Conservation (phyloP, 2,329 filamentous ascomycete genomes). For the Penicillium sp. region DNA sequence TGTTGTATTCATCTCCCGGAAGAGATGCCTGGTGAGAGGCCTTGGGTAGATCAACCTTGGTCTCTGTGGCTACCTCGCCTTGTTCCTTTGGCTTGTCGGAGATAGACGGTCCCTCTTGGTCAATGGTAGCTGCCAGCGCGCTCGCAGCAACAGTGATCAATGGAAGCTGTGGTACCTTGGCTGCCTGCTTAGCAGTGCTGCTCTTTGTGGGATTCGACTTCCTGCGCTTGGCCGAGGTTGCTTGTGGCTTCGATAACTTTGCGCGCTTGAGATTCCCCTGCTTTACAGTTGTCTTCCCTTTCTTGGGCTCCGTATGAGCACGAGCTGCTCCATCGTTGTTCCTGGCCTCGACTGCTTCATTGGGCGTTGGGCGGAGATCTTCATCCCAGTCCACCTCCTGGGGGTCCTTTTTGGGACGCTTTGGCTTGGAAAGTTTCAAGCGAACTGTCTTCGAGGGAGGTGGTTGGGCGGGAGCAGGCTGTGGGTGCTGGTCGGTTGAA, state of each 20-base stretch:
- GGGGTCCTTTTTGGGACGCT: constrained; percentile 16
- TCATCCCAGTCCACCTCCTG: constrained; percentile 35
- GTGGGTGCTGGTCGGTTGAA: neutral
- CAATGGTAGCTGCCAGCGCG: neutral
- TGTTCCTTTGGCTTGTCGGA: neutral
- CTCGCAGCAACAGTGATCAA: constrained; percentile 6
- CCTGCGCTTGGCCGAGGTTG: constrained; percentile 12
- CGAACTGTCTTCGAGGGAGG: constrained; percentile 11
- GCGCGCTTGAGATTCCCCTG: constrained; percentile 9
- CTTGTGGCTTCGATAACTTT: constrained; percentile 2
- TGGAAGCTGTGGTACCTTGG: constrained; percentile 5
- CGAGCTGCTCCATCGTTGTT: constrained; percentile 12
- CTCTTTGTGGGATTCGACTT: constrained; percentile 4
- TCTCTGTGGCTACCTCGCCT: neutral
- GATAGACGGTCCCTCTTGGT: neutral
- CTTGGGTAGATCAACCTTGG: neutral
- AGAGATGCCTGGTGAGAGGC: neutral
- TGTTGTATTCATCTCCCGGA: neutral
- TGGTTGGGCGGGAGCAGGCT: neutral
- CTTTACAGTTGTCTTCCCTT: neutral
- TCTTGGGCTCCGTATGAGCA: constrained; percentile 15
- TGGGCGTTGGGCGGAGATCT: constrained; percentile 30
- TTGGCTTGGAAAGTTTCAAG: constrained; percentile 16
- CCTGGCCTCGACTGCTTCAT: constrained; percentile 6
- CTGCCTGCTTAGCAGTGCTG: neutral